phyloP scores from a whole-genome alignment of 2,329 filamentous ascomycete species.

The Curvularia eragrostidis region DNA sequence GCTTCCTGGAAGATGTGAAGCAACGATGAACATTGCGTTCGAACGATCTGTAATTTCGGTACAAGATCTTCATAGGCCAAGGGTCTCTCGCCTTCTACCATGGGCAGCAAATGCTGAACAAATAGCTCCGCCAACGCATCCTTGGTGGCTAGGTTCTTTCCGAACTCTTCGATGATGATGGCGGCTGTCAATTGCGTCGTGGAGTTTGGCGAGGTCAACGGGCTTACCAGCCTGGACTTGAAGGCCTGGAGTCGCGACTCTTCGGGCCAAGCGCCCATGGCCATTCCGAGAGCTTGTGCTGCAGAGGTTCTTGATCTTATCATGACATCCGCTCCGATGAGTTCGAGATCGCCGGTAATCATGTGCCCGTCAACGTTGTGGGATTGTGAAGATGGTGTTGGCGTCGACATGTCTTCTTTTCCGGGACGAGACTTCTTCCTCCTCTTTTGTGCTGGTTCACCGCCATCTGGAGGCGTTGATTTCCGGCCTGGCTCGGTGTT shows the following conservation, averaged over 20 bases:
- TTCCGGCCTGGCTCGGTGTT: constrained; percentile 32
- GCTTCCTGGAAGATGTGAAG: constrained; percentile 86
- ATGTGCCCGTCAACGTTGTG: constrained; percentile 98
- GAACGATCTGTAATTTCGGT: constrained; percentile 85
- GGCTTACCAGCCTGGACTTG: constrained; percentile 68
- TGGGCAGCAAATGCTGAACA: constrained; percentile 69
- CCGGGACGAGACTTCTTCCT: constrained; percentile 80
- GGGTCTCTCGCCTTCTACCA: constrained; percentile 83
- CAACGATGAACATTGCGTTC: constrained; percentile 89
- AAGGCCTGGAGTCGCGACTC: constrained; percentile 66
- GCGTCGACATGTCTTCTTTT: constrained; percentile 64
- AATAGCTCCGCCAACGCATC: constrained; percentile 65
- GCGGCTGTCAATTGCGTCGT: constrained; percentile 85
- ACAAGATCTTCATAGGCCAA: constrained; percentile 87
- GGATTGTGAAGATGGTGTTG: constrained; percentile 62
- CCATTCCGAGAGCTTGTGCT: constrained; percentile 81
- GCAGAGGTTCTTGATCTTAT: constrained; percentile 89
- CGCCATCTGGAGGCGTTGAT: constrained; percentile 44
- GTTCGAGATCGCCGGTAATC: constrained; percentile 94
- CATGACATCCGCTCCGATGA: constrained; percentile 88
- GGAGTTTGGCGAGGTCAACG: constrained; percentile 75
- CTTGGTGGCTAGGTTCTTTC: constrained; percentile 59
- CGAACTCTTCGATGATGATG: constrained; percentile 88
- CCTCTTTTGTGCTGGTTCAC: constrained; percentile 71
- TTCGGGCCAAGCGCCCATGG: constrained; percentile 78